Evolutionary conservation across 1,284 basidiomycete genomes (phyloP).

Genomic region (Porphyrellus sp.): DNA sequence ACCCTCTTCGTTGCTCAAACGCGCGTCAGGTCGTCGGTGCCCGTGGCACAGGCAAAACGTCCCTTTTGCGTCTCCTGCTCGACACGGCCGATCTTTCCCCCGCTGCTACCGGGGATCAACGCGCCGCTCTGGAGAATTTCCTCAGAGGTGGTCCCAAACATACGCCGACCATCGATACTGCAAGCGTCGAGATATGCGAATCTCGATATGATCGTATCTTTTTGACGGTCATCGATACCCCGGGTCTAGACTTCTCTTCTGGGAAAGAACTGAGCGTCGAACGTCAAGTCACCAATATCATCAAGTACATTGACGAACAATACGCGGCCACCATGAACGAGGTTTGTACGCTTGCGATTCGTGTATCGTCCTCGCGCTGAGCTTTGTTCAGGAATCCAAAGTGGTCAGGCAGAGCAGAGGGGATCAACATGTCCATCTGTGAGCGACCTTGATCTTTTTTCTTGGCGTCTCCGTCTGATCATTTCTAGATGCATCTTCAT

Average conservation of each 20-base stretch:
- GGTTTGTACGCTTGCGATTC: constrained; percentile 41
- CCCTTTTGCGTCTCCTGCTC: constrained; percentile 61
- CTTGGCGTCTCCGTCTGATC: constrained; percentile 21
- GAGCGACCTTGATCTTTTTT: constrained; percentile 31
- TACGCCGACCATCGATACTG: constrained; percentile 60
- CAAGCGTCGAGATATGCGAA: constrained; percentile 75
- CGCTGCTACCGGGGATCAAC: constrained; percentile 64
- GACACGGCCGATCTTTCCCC: constrained; percentile 78
- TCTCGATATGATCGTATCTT: constrained; percentile 71
- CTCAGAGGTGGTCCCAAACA: constrained; percentile 53
- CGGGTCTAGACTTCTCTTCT: constrained; percentile 69
- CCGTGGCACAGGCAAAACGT: constrained; percentile 78
- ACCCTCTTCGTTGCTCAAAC: not conserved
- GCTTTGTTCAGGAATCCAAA: constrained; percentile 66
- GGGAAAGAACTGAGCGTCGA: constrained; percentile 74
- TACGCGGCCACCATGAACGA: constrained; percentile 82
- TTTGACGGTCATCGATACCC: constrained; percentile 77
- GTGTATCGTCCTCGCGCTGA: constrained; percentile 1
- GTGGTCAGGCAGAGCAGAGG: constrained; percentile 79
- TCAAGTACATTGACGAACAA: constrained; percentile 73
- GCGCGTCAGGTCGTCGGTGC: constrained; percentile 64
- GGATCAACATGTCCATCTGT: constrained; percentile 83
- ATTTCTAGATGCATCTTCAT: constrained; percentile 69
- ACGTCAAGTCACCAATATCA: constrained; percentile 63
- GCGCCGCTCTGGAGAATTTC: constrained; percentile 57